phyloP scores from a whole-genome alignment of 441 rosid genomes.

The Brassica balearica region DNA sequence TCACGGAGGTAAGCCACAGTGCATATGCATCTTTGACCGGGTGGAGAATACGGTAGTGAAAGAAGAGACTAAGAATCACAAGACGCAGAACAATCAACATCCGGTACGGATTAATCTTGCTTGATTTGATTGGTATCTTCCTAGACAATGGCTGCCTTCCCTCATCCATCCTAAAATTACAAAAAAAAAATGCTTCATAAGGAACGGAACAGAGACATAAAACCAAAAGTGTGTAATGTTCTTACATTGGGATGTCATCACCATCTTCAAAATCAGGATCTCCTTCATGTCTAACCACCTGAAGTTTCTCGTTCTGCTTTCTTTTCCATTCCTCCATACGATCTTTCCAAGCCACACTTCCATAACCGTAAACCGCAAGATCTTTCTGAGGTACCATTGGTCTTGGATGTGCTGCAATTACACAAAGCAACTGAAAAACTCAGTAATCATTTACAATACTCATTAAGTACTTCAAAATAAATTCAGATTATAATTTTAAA shows the following conservation, averaged over 20 bases:
- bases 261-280: constrained; percentile 62
- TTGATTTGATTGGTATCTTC: constrained; percentile 84
- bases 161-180: constrained; percentile 84
- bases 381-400: constrained; percentile 93
- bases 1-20: constrained; percentile 92
- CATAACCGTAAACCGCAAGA: constrained; percentile 90
- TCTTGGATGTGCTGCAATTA: constrained; percentile 74
- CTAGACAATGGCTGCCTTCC: constrained; percentile 98
- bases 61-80: constrained; percentile 80
- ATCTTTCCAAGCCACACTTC: constrained; percentile 98
- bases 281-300: constrained; percentile 78
- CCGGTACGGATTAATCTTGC: constrained; percentile 92
- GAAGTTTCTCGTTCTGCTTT: constrained; percentile 83
- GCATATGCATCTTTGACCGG: constrained; percentile 89
- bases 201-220: not conserved
- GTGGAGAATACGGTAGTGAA: constrained; percentile 88
- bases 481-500: too few relatives aligned
- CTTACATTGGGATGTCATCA: constrained; percentile 80
- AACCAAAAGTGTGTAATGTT: constrained; percentile 23
- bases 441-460: not conserved
- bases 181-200: not conserved
- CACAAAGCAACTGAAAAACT: constrained; percentile 17
- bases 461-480: too few relatives aligned
- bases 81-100: constrained; percentile 80
- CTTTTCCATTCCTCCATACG: constrained; percentile 94